Evolutionary conservation across 2,329 filamentous ascomycete genomes (phyloP).

Genomic region (Endocalyx cinctus): DNA sequence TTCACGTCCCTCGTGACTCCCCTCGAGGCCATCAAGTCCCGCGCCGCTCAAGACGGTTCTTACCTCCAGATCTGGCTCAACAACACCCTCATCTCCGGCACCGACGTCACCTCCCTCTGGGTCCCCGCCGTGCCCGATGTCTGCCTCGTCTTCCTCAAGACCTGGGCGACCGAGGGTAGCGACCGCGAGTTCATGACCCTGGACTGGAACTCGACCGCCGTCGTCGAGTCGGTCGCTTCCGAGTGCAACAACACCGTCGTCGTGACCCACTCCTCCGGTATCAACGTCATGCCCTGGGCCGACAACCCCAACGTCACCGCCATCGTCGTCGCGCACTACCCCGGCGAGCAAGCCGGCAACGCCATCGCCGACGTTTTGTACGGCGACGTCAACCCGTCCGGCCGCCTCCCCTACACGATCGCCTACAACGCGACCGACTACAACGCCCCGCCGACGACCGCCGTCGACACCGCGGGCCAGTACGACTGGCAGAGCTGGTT

Average conservation of each 20-base stretch:
- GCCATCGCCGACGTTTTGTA: slow-evolving; percentile 58
- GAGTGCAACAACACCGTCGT: slow-evolving; percentile 48
- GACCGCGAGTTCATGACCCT: slow-evolving; percentile 51
- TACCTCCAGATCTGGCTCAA: slow-evolving; percentile 40
- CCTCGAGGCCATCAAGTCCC: slow-evolving; percentile 49
- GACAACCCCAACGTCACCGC: slow-evolving; percentile 58
- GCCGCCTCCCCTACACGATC: slow-evolving; percentile 64
- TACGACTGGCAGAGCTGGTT: slow-evolving; percentile 46
- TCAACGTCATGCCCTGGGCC: slow-evolving; percentile 50
- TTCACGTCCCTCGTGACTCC: slow-evolving; percentile 52
- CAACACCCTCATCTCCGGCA: slow-evolving; percentile 36
- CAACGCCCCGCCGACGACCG: slow-evolving; percentile 35
- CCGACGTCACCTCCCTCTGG: slow-evolving; percentile 41
- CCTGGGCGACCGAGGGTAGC: slow-evolving; percentile 61
- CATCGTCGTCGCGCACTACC: slow-evolving; percentile 55
- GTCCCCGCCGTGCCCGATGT: slow-evolving; percentile 52
- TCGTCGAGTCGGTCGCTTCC: slow-evolving; percentile 45
- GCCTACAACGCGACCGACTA: slow-evolving; percentile 49
- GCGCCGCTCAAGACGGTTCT: slow-evolving; percentile 37
- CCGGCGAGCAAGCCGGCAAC: slow-evolving; percentile 58
- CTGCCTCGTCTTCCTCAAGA: slow-evolving; percentile 62
- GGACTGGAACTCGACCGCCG: slow-evolving; percentile 58
- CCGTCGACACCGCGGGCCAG: slow-evolving; percentile 30
- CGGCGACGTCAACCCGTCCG: slow-evolving; percentile 55
- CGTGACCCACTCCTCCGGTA: slow-evolving; percentile 57